Conservation (phyloP, 768 basidiomycete species). For the Saitozyma sp. region DNA sequence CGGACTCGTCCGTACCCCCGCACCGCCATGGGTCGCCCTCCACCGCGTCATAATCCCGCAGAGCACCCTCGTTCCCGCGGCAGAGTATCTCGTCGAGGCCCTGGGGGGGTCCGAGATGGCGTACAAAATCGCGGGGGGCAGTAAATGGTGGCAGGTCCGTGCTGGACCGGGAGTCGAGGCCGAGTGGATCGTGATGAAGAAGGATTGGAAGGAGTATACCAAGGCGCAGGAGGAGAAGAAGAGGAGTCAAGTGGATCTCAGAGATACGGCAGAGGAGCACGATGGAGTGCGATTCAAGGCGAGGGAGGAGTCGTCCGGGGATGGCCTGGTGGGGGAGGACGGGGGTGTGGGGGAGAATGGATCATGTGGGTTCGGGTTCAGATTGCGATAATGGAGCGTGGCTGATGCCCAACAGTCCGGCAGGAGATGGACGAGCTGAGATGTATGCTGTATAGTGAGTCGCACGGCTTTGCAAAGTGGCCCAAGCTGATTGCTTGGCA, state of each 20-base stretch:
- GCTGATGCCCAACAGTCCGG: slow-evolving; percentile 51
- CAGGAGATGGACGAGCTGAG: slow-evolving; percentile 76
- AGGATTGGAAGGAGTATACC: slow-evolving; percentile 71
- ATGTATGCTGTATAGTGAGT: slow-evolving; percentile 80
- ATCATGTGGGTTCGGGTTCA: slow-evolving; percentile 22
- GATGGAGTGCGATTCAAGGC: slow-evolving; percentile 1
- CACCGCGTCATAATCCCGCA: slow-evolving; percentile 72
- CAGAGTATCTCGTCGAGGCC: slow-evolving; percentile 68
- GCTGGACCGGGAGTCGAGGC: slow-evolving; percentile 77
- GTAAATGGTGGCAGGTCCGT: slow-evolving; percentile 98
- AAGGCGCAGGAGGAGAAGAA: slow-evolving; percentile 51
- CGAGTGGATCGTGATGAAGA: slow-evolving; percentile 84
- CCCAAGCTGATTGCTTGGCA: slow-evolving; percentile 4
- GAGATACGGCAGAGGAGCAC: slow-evolving; percentile 35
- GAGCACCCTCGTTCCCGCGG: slow-evolving; percentile 72
- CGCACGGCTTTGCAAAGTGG: slow-evolving; percentile 57
- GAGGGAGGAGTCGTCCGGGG: slow-evolving; percentile 3
- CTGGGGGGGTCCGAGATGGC: slow-evolving; percentile 76
- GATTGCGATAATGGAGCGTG: not conserved
- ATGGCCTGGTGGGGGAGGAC: slow-evolving; percentile 11
- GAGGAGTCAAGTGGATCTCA: slow-evolving; percentile 37
- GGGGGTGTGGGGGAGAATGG: slow-evolving; percentile 16
- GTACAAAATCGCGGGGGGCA: slow-evolving; percentile 74
- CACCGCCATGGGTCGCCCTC: slow-evolving; percentile 79
- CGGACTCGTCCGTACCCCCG: slow-evolving; percentile 73